Conservation (phyloP, 192 early-diverging fungal species). For the Entomortierella parvispora region DNA sequence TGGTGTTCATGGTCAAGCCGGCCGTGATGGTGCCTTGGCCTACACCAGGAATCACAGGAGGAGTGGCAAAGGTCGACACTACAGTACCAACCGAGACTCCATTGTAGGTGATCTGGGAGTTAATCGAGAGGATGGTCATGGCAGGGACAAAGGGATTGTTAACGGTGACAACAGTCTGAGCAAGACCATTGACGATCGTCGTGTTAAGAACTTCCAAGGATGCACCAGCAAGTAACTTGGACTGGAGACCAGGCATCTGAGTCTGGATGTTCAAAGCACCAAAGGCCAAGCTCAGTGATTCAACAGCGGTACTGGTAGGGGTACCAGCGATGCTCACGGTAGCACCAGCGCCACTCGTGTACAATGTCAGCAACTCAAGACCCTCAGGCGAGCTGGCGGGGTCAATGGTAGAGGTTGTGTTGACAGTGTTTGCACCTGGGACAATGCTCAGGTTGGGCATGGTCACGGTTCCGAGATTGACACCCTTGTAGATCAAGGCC, state of each 20-base stretch:
- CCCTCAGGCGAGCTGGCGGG: slow-evolving; percentile 48
- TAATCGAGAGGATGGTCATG: slow-evolving; percentile 49
- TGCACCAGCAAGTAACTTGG: slow-evolving; percentile 43
- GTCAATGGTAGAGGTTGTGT: slow-evolving; percentile 49
- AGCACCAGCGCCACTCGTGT: slow-evolving; percentile 46
- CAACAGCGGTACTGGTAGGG: slow-evolving; percentile 45
- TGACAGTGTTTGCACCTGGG: slow-evolving; percentile 50
- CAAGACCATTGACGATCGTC: slow-evolving; percentile 37
- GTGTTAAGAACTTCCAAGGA: slow-evolving; percentile 33
- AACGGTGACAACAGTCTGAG: slow-evolving; percentile 49
- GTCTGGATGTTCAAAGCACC: slow-evolving; percentile 38
- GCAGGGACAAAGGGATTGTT: slow-evolving; percentile 57
- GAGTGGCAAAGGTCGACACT: slow-evolving; percentile 41
- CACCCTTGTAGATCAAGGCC: slow-evolving; percentile 40
- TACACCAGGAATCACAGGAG: slow-evolving; percentile 33
- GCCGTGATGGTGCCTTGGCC: slow-evolving; percentile 38
- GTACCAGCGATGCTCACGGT: slow-evolving; percentile 46
- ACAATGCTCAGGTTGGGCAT: slow-evolving; percentile 47
- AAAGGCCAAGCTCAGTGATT: slow-evolving; percentile 51
- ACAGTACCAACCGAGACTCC: slow-evolving; percentile 53
- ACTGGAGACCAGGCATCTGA: slow-evolving; percentile 52
- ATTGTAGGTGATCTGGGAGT: slow-evolving; percentile 36
- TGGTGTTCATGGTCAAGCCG: slow-evolving; percentile 54
- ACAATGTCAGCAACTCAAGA: slow-evolving; percentile 50
- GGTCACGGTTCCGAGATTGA: slow-evolving; percentile 49